phyloP scores from a whole-genome alignment of 495 filamentous ascomycete species.

The Cercophora sp. region DNA sequence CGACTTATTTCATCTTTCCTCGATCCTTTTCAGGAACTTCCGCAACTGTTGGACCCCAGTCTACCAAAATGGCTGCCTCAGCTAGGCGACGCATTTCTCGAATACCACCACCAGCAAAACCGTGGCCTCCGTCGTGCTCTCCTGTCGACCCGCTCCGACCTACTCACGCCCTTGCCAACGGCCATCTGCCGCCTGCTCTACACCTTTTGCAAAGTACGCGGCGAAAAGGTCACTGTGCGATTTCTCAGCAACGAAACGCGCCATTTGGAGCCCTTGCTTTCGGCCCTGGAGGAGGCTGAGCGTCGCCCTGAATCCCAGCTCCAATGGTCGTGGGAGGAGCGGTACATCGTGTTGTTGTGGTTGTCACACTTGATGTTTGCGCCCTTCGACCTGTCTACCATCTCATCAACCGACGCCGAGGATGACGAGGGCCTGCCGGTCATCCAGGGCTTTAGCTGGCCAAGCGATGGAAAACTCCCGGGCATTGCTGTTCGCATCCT shows the following conservation, averaged over 20 bases:
- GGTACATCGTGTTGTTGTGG: slow-evolving; percentile 87
- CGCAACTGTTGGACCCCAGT: slow-evolving; percentile 90
- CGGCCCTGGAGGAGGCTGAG: slow-evolving; percentile 55
- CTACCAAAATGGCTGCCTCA: slow-evolving; percentile 68
- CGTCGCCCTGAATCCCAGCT: slow-evolving; percentile 10
- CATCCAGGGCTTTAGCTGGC: slow-evolving; percentile 42
- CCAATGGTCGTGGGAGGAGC: slow-evolving; percentile 74
- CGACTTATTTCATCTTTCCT: slow-evolving; percentile 55
- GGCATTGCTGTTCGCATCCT: slow-evolving; percentile 67
- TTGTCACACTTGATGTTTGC: slow-evolving; percentile 88
- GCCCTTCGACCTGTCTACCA: slow-evolving; percentile 83
- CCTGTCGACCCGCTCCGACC: slow-evolving; percentile 31
- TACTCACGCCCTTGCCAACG: slow-evolving; percentile 57
- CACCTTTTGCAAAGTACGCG: slow-evolving; percentile 89
- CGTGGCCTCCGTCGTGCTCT: slow-evolving; percentile 4
- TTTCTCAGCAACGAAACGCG: slow-evolving; percentile 87
- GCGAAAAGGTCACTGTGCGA: slow-evolving; percentile 83
- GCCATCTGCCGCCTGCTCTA: slow-evolving; percentile 79
- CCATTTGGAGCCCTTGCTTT: slow-evolving; percentile 72
- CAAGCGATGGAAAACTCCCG: slow-evolving; percentile 49
- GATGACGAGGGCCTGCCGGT: slow-evolving; percentile 26
- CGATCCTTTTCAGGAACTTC: slow-evolving; percentile 92
- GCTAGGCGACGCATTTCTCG: slow-evolving; percentile 69
- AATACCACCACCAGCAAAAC: slow-evolving; percentile 49
- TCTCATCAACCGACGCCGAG: slow-evolving; percentile 59